phyloP scores from a whole-genome alignment of 2,329 filamentous ascomycete genomes.

The Byssochlamys sp. region DNA sequence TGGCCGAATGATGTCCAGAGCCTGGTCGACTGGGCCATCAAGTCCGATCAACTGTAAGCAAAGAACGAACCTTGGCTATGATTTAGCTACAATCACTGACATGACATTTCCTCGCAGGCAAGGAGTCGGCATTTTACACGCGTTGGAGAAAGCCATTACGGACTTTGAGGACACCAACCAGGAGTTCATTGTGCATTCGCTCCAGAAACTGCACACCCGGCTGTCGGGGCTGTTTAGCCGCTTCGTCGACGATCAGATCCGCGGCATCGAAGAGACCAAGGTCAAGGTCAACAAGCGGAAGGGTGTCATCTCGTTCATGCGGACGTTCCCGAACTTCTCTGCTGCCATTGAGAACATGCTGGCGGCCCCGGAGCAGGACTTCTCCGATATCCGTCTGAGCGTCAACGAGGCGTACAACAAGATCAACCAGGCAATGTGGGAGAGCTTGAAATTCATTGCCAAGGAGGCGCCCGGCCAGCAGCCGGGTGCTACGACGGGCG shows the following conservation, averaged over 20 bases:
- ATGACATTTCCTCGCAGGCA: slow-evolving; percentile 46
- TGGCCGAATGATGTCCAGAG: slow-evolving; percentile 67
- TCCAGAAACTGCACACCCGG: slow-evolving; percentile 69
- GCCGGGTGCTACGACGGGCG: slow-evolving; percentile 38
- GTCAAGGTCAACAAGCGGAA: slow-evolving; percentile 98
- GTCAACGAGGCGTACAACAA: slow-evolving; percentile 81
- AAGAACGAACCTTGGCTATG: neutral
- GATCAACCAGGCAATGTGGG: slow-evolving; percentile 91
- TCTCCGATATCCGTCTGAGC: slow-evolving; percentile 60
- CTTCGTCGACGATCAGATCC: slow-evolving; percentile 89
- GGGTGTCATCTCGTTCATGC: slow-evolving; percentile 90
- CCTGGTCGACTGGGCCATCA: slow-evolving; percentile 74
- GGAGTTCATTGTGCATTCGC: slow-evolving; percentile 70
- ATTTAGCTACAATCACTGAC: slow-evolving; percentile 18
- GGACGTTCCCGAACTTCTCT: slow-evolving; percentile 82
- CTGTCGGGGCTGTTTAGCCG: slow-evolving; percentile 70
- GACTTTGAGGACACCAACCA: slow-evolving; percentile 84
- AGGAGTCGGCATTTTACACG: slow-evolving; percentile 75
- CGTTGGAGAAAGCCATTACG: slow-evolving; percentile 66
- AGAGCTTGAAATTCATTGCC: slow-evolving; percentile 89
- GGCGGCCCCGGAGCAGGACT: slow-evolving; percentile 42
- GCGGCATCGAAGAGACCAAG: slow-evolving; percentile 93
- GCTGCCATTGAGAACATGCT: slow-evolving; percentile 76
- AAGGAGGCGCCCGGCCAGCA: slow-evolving; percentile 55
- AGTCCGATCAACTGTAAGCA: slow-evolving; percentile 69